Percentiles rank a stretch among this genome's conserved stretches.
phyloP scores from a whole-genome alignment of 1,139 yeast species.

The Debaryomycetaceae sp. region DNA sequence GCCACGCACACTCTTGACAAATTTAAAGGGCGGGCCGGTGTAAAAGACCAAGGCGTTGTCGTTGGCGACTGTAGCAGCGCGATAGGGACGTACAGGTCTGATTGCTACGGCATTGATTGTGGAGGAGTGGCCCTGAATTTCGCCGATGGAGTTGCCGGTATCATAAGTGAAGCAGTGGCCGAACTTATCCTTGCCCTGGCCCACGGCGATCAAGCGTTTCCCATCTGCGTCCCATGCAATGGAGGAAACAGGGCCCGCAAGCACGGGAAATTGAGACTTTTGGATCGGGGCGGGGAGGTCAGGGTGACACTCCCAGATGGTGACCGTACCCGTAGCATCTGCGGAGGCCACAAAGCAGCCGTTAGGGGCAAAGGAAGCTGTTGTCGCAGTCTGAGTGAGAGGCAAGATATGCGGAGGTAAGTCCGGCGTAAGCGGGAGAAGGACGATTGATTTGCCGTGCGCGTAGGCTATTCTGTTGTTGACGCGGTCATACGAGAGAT shows the following conservation, averaged over 20 bases:
- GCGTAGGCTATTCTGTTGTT: slow-evolving; percentile 70
- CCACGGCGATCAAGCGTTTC: slow-evolving; percentile 82
- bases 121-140: slow-evolving; percentile 88
- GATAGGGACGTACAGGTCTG: slow-evolving; percentile 80
- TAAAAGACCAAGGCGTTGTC: slow-evolving; percentile 78
- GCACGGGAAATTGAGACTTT: slow-evolving; percentile 74
- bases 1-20: slow-evolving; percentile 59
- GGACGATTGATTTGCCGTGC: slow-evolving; percentile 67
- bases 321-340: slow-evolving; percentile 78
- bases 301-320: slow-evolving; percentile 66
- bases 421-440: slow-evolving; percentile 43
- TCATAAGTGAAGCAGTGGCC: slow-evolving; percentile 94
- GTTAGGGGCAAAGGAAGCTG: slow-evolving; percentile 78
- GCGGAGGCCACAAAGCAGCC: slow-evolving; percentile 91
- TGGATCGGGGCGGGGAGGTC: slow-evolving; percentile 40
- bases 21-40: slow-evolving; percentile 91
- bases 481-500: slow-evolving; percentile 59
- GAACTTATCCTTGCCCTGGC: slow-evolving; percentile 83
- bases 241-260: slow-evolving; percentile 75
- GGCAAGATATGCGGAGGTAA: slow-evolving; percentile 49
- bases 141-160: slow-evolving; percentile 91
- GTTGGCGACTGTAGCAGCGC: slow-evolving; percentile 90
- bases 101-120: slow-evolving; percentile 76
- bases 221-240: slow-evolving; percentile 92
- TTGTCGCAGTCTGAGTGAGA: slow-evolving; percentile 47